phyloP scores from a whole-genome alignment of 352 stramenopile genomes.

The Phytophthora nicotianae region DNA sequence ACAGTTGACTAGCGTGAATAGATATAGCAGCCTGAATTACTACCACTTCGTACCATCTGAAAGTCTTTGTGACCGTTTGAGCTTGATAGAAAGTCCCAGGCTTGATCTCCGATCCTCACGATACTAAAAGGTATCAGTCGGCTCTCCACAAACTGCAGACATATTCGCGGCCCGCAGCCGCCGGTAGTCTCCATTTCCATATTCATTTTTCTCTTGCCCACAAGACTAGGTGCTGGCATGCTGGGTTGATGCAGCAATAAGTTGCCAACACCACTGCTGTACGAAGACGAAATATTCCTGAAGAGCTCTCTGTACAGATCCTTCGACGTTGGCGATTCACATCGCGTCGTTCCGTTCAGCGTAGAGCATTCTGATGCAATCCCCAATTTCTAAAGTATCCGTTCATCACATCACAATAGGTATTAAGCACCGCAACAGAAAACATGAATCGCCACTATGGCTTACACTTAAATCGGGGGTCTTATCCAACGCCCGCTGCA shows the following conservation, averaged over 20 bases:
- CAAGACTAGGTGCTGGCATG: constrained; percentile 25
- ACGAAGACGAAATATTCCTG: constrained; percentile 38
- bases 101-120: constrained; percentile 33
- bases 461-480: constrained; percentile 36
- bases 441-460: not conserved
- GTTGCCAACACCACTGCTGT: constrained; percentile 18
- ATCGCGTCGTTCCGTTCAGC: not conserved
- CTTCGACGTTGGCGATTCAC: constrained; percentile 16
- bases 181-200: constrained; percentile 52
- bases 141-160: constrained; percentile 55
- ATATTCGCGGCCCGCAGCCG: constrained; percentile 40
- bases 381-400: constrained; percentile 31
- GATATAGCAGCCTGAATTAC: not conserved
- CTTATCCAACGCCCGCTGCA: constrained; percentile 40
- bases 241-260: constrained; percentile 42
- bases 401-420: constrained; percentile 1
- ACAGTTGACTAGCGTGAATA: constrained; percentile 9
- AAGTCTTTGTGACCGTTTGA: constrained; percentile 34
- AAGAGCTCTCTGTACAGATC: constrained; percentile 51
- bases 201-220: constrained; percentile 44
- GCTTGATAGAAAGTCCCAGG: constrained; percentile 50
- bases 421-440: constrained; percentile 6
- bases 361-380: constrained; percentile 6
- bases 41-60: constrained; percentile 35
- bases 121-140: constrained; percentile 43